Evolutionary conservation across 2,329 filamentous ascomycete genomes (phyloP), one percentile per base, ranked within the genome.

Genomic region (Penicillium freii): DNA sequence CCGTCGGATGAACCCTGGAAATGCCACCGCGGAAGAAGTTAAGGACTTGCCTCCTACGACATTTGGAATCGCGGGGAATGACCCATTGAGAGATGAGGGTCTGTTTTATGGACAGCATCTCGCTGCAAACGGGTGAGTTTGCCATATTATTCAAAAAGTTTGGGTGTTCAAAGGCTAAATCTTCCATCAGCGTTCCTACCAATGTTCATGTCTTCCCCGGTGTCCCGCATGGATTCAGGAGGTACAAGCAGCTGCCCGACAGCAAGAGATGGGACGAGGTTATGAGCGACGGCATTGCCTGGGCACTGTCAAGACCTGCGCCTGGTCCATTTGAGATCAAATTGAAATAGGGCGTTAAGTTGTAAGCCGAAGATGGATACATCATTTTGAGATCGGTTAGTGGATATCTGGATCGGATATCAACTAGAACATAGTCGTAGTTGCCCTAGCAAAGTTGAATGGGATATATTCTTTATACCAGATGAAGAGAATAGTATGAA

Each of bases 161-260:
- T 4, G 27, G 21, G 10, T 19, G 5, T 15, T 34, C 13, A 17
- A 40, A n/a, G 6, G 23, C 33, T 39, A 49, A 45, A 17, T 34
- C 7, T 13, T n/a, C 42, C 2, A 19, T 15, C 51, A 80, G 78
- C 0, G 79, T 84, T 0, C 77, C 81, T 0, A 82, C 80, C 0
- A 70, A 81, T 53, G 68, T 79, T 0, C 70, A 77, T 54, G 60
- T 84, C 0, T 84, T 83, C 65, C 76, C 72, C 27, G 82, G 82
- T 0, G 68, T 84, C 0, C 83, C 83, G 0, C 83, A 85, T 69
- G 79, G 78, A 0, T 83, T 83, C 62, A 68, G 77, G 43, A 58
- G 68, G 6, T 67, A 64, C 53, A 67, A 65, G 25, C 61, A 61
- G 27, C 40, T 74, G n/a, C 58, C 68, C 0, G 67, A 62, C 4